Percentiles rank a stretch among this genome's conserved stretches.
These are phyloP conservation scores for Paratinospora sagittata DNA, from an alignment of 164 flowering plant genomes.

Conservation along the genomic window DNA sequence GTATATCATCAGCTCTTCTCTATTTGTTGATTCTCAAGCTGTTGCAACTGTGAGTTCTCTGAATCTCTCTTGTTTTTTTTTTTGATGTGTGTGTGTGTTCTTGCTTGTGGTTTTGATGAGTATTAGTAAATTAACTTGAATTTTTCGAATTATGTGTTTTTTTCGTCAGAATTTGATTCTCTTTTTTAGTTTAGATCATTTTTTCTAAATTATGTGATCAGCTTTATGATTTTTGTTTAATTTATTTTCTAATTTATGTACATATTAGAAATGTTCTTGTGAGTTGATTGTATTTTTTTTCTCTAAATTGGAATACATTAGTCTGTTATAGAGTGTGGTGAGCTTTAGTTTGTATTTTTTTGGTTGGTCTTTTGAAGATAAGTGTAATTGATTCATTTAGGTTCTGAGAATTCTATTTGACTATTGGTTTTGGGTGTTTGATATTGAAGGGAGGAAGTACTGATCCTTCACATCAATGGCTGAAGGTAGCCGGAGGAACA, in stretches of 20 bases:
- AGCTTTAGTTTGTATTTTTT: not conserved
- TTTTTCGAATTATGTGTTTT: not conserved
- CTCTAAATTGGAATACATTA: too few species aligned
- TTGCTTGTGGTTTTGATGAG: not conserved
- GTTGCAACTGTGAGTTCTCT: conserved; percentile 9
- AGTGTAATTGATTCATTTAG: too few species aligned
- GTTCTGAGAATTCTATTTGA: conserved; percentile 5
- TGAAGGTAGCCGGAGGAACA: too few species aligned
- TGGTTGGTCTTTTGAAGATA: conserved; percentile 4
- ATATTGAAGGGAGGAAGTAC: conserved; percentile 11
- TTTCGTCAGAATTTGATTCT: not conserved
- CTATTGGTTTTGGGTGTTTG: not conserved
- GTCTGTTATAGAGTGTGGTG: not conserved
- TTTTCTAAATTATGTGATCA: too few species aligned
- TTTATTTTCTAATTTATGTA: not conserved
- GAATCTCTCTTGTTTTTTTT: not conserved
- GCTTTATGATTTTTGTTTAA: not conserved
- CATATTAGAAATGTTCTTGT: not conserved
- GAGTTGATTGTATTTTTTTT: not conserved
- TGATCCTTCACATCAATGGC: too few species aligned
- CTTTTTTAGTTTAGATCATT: too few species aligned
- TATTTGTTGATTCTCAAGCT: too few species aligned
- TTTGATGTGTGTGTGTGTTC: not conserved
- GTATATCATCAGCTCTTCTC: not conserved
- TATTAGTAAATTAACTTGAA: not conserved